Conservation (phyloP, 2,329 filamentous ascomycete species). For the Aspergillus ibericus region DNA sequence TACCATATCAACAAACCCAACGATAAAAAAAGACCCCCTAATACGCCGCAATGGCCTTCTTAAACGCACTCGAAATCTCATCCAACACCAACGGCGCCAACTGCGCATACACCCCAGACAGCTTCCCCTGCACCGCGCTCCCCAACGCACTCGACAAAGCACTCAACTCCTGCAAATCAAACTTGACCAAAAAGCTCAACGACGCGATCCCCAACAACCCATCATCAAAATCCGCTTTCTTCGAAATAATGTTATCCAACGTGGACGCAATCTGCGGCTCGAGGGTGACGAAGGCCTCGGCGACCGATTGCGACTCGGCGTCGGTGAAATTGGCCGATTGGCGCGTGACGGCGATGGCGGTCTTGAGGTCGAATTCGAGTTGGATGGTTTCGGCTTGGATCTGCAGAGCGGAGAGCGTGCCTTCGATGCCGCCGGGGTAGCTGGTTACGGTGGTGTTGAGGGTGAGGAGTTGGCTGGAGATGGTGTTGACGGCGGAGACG, state of each 20-base stretch:
- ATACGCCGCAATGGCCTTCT: slow-evolving; percentile 17
- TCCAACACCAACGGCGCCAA: slow-evolving; percentile 18
- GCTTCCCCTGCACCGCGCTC: slow-evolving; percentile 12
- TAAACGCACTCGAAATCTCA: slow-evolving; percentile 18
- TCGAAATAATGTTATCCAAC: slow-evolving; percentile 18
- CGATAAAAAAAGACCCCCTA: neutral
- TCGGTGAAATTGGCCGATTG: slow-evolving; percentile 18
- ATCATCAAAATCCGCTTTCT: slow-evolving; percentile 19
- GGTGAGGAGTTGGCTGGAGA: slow-evolving; percentile 14
- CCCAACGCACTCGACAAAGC: slow-evolving; percentile 16
- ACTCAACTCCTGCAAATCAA: slow-evolving; percentile 15
- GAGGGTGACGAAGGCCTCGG: slow-evolving; percentile 15
- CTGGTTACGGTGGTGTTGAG: slow-evolving; percentile 19
- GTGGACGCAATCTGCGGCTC: slow-evolving; percentile 20
- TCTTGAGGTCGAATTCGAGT: slow-evolving; percentile 11
- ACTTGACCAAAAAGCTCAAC: slow-evolving; percentile 19
- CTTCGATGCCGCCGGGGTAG: slow-evolving; percentile 18
- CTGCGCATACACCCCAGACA: slow-evolving; percentile 14
- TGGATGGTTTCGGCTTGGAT: slow-evolving; percentile 17
- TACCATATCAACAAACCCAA: no score
- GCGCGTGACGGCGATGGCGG: slow-evolving; percentile 9
- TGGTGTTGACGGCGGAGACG: slow-evolving; percentile 12
- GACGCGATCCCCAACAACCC: slow-evolving; percentile 19
- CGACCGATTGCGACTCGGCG: slow-evolving; percentile 16
- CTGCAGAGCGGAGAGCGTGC: slow-evolving; percentile 16